Conservation (phyloP, 2,329 filamentous ascomycete genomes). For the Basipetospora chlamydospora region DNA sequence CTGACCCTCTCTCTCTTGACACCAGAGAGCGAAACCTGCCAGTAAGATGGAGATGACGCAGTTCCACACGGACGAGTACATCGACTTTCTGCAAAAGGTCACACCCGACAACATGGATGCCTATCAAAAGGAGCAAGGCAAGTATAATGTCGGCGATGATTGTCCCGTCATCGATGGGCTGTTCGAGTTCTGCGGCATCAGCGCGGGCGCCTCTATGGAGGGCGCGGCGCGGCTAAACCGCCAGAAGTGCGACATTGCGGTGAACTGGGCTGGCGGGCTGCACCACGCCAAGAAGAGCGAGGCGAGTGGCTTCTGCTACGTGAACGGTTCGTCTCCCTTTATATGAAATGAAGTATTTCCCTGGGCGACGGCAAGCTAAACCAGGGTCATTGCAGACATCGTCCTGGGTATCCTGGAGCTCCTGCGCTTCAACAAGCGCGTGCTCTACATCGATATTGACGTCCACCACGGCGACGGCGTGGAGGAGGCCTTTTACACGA, state of each 20-base stretch:
- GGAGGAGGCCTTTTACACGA: constrained; percentile 86
- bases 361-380: not conserved
- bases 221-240: constrained; percentile 82
- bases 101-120: constrained; percentile 98
- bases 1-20: constrained; percentile 4
- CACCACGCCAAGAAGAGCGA: constrained; percentile 97
- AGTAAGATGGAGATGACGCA: constrained; percentile 81
- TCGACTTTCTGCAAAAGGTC: constrained; percentile 87
- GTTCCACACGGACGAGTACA: constrained; percentile 91
- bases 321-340: constrained; percentile 51
- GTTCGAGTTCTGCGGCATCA: constrained; percentile 93
- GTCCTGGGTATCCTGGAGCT: constrained; percentile 90
- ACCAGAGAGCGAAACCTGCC: constrained; percentile 68
- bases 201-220: constrained; percentile 85
- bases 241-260: constrained; percentile 86
- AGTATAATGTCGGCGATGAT: constrained; percentile 92
- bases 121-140: constrained; percentile 62
- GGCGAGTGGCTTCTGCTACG: constrained; percentile 94
- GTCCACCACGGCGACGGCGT: constrained; percentile 90
- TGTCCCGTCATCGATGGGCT: constrained; percentile 96
- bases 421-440: constrained; percentile 76
- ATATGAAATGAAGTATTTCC: too few species aligned
- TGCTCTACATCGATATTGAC: constrained; percentile 96
- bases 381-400: constrained; percentile 49
- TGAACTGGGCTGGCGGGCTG: constrained; percentile 95